Percentiles rank a stretch among this genome's conserved stretches.
These are phyloP conservation scores for Aspergillus costaricaensis DNA, from an alignment of 2,329 filamentous ascomycete species.

Conservation along the genomic window DNA sequence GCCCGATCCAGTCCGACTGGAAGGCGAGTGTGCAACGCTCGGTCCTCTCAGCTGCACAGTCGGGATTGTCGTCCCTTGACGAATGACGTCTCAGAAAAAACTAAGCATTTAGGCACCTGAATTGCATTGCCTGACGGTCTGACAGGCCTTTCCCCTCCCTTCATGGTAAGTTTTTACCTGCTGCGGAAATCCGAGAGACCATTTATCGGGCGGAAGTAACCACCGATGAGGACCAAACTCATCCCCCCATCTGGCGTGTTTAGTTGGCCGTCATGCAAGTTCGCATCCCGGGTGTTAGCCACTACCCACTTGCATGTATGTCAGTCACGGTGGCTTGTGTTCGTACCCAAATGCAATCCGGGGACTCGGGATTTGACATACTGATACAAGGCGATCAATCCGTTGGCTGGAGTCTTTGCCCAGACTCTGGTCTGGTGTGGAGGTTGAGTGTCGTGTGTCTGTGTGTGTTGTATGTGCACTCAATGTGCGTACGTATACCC, in stretches of 20 bases:
- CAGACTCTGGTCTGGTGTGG: background rate
- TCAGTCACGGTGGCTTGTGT: background rate
- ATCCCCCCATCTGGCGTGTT: background rate
- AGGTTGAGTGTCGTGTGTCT: background rate
- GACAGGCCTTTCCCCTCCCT: background rate
- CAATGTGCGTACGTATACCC: background rate
- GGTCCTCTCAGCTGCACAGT: background rate
- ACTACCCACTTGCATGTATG: background rate
- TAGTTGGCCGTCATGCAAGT: background rate
- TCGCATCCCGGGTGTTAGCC: background rate
- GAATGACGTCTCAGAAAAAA: background rate
- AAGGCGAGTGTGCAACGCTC: background rate
- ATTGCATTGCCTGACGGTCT: background rate
- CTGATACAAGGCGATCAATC: background rate
- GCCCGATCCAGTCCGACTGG: background rate
- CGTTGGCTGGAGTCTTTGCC: background rate
- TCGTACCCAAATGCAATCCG: background rate
- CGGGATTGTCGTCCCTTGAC: background rate
- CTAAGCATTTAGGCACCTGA: conserved; percentile 1
- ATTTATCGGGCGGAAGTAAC: background rate
- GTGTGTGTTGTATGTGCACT: background rate
- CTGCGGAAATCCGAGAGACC: background rate
- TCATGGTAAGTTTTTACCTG: background rate
- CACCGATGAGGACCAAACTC: background rate
- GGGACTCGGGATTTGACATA: background rate